phyloP scores from a whole-genome alignment of 2,329 filamentous ascomycete genomes.

The Aspergillus sp. region DNA sequence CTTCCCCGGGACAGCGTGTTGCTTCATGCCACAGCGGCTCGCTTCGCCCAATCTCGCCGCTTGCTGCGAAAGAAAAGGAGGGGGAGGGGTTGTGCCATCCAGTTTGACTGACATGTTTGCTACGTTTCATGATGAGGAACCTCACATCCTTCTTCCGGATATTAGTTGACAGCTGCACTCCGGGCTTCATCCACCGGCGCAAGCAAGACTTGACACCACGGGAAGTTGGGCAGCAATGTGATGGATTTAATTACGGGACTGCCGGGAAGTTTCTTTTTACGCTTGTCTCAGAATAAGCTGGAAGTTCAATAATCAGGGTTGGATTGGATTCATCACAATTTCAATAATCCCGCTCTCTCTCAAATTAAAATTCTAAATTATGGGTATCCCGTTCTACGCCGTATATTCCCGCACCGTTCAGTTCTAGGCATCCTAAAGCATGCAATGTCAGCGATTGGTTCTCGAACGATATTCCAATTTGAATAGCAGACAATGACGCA shows the following conservation, averaged over 20 bases:
- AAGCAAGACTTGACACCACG: slow-evolving; percentile 1
- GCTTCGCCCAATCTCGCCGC: background rate
- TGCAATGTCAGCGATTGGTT: slow-evolving; percentile 5
- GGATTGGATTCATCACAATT: slow-evolving; percentile 2
- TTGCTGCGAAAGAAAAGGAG: background rate
- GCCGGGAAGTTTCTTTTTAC: slow-evolving; percentile 13
- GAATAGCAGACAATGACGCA: slow-evolving; percentile 12
- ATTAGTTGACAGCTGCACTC: background rate
- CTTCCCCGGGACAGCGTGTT: background rate
- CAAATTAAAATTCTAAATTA: background rate
- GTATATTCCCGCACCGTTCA: background rate
- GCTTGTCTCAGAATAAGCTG: slow-evolving; percentile 8
- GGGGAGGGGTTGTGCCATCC: slow-evolving; percentile 2
- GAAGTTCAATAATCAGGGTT: background rate
- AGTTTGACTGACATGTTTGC: background rate
- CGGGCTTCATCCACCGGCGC: background rate
- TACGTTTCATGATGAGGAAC: slow-evolving; percentile 11
- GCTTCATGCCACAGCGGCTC: background rate
- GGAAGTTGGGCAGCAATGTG: slow-evolving; percentile 41
- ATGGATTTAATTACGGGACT: slow-evolving; percentile 14
- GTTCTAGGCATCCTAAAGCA: background rate
- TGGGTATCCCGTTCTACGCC: background rate
- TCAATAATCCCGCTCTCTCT: background rate
- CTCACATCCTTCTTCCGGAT: slow-evolving; percentile 9
- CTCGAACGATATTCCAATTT: background rate